phyloP scores from a whole-genome alignment of 495 filamentous ascomycete genomes.

The Penicillium flavigenum region DNA sequence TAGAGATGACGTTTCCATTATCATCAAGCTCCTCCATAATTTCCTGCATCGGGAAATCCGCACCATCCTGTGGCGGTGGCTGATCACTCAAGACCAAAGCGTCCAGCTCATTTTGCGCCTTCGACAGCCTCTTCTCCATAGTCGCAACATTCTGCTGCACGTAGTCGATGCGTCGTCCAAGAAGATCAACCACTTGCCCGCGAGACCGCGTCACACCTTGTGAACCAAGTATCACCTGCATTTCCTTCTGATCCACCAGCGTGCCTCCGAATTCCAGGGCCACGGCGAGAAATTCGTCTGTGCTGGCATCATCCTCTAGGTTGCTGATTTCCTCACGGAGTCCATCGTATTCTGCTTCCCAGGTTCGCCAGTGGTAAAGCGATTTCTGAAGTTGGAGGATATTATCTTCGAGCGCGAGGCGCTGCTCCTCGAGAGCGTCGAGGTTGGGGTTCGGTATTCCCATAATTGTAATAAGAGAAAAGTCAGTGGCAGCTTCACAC shows the following conservation, averaged over 20 bases:
- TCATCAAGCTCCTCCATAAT: conserved; percentile 93
- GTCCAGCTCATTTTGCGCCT: conserved; percentile 65
- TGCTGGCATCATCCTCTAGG: conserved; percentile 49
- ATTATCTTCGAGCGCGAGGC: conserved; percentile 71
- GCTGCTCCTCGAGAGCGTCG: conserved; percentile 66
- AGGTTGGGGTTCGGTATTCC: conserved; percentile 36
- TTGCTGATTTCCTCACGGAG: conserved; percentile 73
- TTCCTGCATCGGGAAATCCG: conserved; percentile 71
- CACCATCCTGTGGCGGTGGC: conserved; percentile 19
- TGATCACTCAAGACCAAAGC: conserved; percentile 40
- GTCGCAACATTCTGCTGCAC: conserved; percentile 72
- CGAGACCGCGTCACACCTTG: conserved; percentile 38
- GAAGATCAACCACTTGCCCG: conserved; percentile 66
- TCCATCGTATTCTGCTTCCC: conserved; percentile 87
- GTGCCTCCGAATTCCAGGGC: conserved; percentile 51
- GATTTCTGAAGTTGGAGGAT: conserved; percentile 71
- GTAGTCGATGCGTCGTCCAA: conserved; percentile 81
- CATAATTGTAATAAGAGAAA: conserved; percentile 20
- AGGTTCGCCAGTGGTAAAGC: conserved; percentile 82
- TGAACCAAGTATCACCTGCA: conserved; percentile 38
- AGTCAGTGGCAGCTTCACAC: not conserved
- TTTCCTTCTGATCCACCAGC: conserved; percentile 58
- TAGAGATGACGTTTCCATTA: conserved; percentile 77
- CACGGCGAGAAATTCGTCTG: conserved; percentile 51
- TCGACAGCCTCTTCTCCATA: conserved; percentile 65